phyloP scores from a whole-genome alignment of 208 protist species.

The Trypanosoma boissoni region DNA sequence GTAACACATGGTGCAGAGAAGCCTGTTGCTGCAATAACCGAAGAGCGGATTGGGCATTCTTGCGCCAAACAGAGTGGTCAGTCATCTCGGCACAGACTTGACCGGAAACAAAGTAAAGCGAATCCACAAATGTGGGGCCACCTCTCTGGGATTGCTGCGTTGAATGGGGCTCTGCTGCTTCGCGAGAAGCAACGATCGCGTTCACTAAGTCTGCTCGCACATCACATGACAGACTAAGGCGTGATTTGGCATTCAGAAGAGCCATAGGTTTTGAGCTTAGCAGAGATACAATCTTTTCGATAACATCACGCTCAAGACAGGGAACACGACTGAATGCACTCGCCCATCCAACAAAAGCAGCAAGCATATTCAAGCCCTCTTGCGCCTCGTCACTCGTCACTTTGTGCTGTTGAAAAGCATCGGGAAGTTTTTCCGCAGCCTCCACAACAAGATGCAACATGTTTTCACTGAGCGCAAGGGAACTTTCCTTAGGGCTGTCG shows the following conservation, averaged over 20 bases:
- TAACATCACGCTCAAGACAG: conserved; percentile 15
- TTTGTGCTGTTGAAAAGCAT: not conserved
- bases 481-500: not conserved
- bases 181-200: not conserved
- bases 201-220: not conserved
- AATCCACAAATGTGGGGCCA: not conserved
- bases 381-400: conserved; percentile 14
- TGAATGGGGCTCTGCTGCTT: not conserved
- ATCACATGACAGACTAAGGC: not conserved
- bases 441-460: conserved; percentile 15
- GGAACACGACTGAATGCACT: conserved; percentile 22
- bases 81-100: not conserved
- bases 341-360: conserved; percentile 21
- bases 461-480: not conserved
- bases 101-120: not conserved
- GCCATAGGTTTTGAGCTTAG: conserved; percentile 11
- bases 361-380: conserved; percentile 21
- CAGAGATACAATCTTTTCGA: conserved; percentile 19
- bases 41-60: conserved; percentile 6
- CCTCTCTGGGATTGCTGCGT: not conserved
- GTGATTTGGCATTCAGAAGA: not conserved
- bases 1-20: conserved; percentile 13
- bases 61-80: not conserved
- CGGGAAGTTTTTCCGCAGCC: conserved; percentile 1
- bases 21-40: conserved; percentile 16